Base-by-base conservation (phyloP, 305 asterid genomes). In the Plantago lanceolata region DNA sequence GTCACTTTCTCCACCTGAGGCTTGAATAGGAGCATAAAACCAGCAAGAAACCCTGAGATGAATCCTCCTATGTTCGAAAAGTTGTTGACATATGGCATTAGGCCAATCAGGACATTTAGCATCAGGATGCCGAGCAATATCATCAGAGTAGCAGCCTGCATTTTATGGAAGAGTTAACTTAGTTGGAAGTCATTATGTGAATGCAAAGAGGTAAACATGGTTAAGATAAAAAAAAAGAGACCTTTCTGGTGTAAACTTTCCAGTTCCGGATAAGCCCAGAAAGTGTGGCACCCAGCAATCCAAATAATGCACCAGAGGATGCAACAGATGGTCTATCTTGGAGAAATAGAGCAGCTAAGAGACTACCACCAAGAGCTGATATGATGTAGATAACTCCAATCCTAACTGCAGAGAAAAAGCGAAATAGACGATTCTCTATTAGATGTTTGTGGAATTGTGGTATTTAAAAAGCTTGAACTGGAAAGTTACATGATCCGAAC, bases 61-160 rank as follows among this genome's bases (percentile, higher is more conserved):
- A 88, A 81, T 44, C 97, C 97, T 69, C 96, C 96, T 11, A 84
- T 51, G 72, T 78, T 90, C 8, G 96, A 80, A 64, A 90, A 84
- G 71, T 85, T 90, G 87, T 76, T 80, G 71, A 90, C 79, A 45
- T 81, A 72, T 53, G 96, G 97, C 84, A 83, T 74, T 69, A 88
- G 65, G 8, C 97, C 97, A 33, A 87, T 74, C 71, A 78, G 47
- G 53, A 70, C 68, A 61, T 84, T 87, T 19, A 74, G 33, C 58
- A 72, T 64, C 81, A 82, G 70, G 74, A 90, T 80, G 58, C 69
- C 58, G 54, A 69, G 40, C 47, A 84, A 69, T 29, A 49, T 69
- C 62, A 75, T 26, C 20, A 90, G 71, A 66, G 89, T 79, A 60
- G 86, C 81, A 62, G 73, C 64, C 97, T 85, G 91, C 75, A 73